Base-by-base conservation (phyloP, 371 early-diverging fungal species). In the Zychaea mexicana region DNA sequence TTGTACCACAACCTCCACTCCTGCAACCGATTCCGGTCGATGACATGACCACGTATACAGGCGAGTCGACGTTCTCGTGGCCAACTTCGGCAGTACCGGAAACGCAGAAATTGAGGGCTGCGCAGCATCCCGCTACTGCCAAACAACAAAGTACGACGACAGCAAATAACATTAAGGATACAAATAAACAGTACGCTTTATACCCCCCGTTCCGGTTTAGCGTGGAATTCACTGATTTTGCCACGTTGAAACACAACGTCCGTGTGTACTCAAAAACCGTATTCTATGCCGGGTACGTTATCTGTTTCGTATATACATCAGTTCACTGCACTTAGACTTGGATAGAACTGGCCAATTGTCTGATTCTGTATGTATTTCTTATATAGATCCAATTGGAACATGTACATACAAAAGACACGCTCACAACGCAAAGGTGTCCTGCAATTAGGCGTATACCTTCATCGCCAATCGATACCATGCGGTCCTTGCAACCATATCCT, bases 321-420 rank as follows among this genome's bases (percentile, higher is more conserved):
- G n/a, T n/a, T n/a, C n/a, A n/a, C n/a, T n/a, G n/a, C n/a, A n/a
- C n/a, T n/a, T n/a, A n/a, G n/a, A n/a, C n/a, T n/a, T n/a, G n/a
- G n/a, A n/a, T n/a, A n/a, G n/a, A n/a, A n/a, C n/a, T n/a, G n/a
- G n/a, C n/a, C n/a, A n/a, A n/a, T n/a, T n/a, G n/a, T n/a, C n/a
- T n/a, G n/a, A n/a, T n/a, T n/a, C n/a, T n/a, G n/a, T n/a, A n/a
- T n/a, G n/a, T n/a, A n/a, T n/a, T n/a, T n/a, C n/a, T n/a, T n/a
- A n/a, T n/a, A n/a, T 72, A 85, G 86, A 31, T 87, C 87, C 15
- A 74, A 75, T 49, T 87, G 87, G 87, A 82, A 84, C 47, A 70
- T 85, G 65, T 83, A 84, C 42, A 79, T 87, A n/a, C 81, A 85
- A 67, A 85, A 84, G 38, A 65, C 79, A 6, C 67, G 68, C 19